phyloP scores from a whole-genome alignment of 805 yeast species.

The Candida vartiovaarae region DNA sequence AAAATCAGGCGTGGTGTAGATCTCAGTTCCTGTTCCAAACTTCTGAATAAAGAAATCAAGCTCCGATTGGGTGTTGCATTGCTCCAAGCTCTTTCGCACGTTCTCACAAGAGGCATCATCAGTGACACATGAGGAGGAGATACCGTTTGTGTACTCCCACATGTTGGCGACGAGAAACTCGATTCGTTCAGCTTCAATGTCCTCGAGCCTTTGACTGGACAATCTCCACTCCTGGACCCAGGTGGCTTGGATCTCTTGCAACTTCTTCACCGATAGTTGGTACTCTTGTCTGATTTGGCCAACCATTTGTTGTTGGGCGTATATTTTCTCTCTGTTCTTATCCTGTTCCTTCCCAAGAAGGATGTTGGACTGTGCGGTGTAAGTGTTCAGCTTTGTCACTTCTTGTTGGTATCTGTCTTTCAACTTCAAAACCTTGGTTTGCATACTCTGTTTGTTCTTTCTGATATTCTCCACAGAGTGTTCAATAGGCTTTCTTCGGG shows the following conservation, averaged over 20 bases:
- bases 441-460: slow-evolving; percentile 35
- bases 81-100: slow-evolving; percentile 60
- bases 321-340: slow-evolving; percentile 47
- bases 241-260: slow-evolving; percentile 48
- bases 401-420: slow-evolving; percentile 49
- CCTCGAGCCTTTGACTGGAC: slow-evolving; percentile 56
- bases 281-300: slow-evolving; percentile 45
- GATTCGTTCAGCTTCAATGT: slow-evolving; percentile 64
- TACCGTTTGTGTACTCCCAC: slow-evolving; percentile 71
- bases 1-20: slow-evolving; percentile 53
- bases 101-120: slow-evolving; percentile 73
- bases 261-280: slow-evolving; percentile 43
- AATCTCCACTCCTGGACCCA: slow-evolving; percentile 71
- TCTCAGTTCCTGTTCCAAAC: slow-evolving; percentile 59
- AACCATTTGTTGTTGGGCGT: slow-evolving; percentile 38
- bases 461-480: slow-evolving; percentile 48
- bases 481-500: slow-evolving; percentile 51
- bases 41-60: slow-evolving; percentile 43
- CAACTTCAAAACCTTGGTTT: slow-evolving; percentile 29
- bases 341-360: slow-evolving; percentile 72
- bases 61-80: slow-evolving; percentile 57
- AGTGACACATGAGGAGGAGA: slow-evolving; percentile 69
- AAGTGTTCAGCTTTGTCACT: slow-evolving; percentile 51
- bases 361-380: slow-evolving; percentile 54
- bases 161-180: slow-evolving; percentile 61